Evolutionary conservation across 257 asterid species (phyloP), one percentile per base, ranked within the genome.

Genomic region (Marsdenia floribunda): DNA sequence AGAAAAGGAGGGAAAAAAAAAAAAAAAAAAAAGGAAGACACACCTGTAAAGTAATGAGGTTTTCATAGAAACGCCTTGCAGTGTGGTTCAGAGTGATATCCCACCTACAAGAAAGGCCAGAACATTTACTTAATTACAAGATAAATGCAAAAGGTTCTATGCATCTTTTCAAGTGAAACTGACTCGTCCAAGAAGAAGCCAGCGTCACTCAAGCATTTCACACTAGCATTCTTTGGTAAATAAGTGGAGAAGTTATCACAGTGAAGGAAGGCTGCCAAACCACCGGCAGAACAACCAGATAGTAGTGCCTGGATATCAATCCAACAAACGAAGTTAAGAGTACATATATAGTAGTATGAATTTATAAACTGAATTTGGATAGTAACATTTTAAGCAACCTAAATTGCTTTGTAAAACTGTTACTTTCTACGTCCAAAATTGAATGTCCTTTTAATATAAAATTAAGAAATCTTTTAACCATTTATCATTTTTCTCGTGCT

Each of bases 221-320:
- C 99, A 44, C 88, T 90, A 0, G 99, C 82, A 73, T 84, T 90
- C 78, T 66, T 75, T 22, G 97, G 97, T 81, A 94, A 84, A 78
- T 88, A 87, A 54, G 76, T 80, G 68, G 90, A 79, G 81, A 94
- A 92, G 49, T 85, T 74, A 81, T 94, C 97, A 70, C 99, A 94
- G 59, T 92, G 99, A 71, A 87, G 82, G 80, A 94, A 92, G 49
- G 99, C 78, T 6, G 97, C 90, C 82, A 94, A 73, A 15, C 99
- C 97, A 38, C 99, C 99, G 68, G 99, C 99, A 49, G 99, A 94
- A 86, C 99, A 90, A 77, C 99, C 99, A 59, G 96, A 89, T 60
- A 94, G 92, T 83, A 94, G 79, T 72, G 99, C 97, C 99, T 94
- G 86, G 10, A 70, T 26, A 78, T 12, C 70, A 77, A 37, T 38